These are phyloP conservation scores for Papilionanthe hybrid DNA, from an alignment of 116 monocot species.

Conservation along the genomic window DNA sequence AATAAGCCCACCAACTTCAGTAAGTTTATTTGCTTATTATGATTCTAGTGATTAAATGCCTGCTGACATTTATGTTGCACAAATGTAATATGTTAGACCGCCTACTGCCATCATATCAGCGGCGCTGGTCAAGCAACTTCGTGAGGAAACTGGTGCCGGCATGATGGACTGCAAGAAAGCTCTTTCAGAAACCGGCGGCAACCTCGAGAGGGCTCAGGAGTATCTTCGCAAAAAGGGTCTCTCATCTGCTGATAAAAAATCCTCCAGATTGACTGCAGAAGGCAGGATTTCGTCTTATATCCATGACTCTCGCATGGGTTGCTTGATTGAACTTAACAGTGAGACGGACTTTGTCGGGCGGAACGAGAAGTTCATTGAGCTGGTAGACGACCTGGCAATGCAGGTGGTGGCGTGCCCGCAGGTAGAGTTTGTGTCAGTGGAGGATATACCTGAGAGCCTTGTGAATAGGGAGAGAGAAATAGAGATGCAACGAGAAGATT, in stretches of 20 bases:
- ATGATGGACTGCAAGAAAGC: slow-evolving; percentile 99
- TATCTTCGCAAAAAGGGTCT: slow-evolving; percentile 94
- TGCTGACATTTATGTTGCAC: background rate
- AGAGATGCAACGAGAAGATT: slow-evolving; percentile 91
- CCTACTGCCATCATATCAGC: slow-evolving; percentile 61
- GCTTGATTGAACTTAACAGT: slow-evolving; percentile 78
- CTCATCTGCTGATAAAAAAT: slow-evolving; percentile 90
- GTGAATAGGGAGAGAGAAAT: slow-evolving; percentile 69
- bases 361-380: slow-evolving; percentile 80
- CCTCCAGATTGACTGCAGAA: slow-evolving; percentile 78
- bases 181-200: slow-evolving; percentile 62
- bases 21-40: too few species aligned
- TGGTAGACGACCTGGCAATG: slow-evolving; percentile 84
- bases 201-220: slow-evolving; percentile 85
- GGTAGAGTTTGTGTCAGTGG: slow-evolving; percentile 67
- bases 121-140: slow-evolving; percentile 81
- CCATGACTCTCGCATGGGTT: slow-evolving; percentile 83
- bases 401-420: slow-evolving; percentile 91
- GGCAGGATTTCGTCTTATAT: slow-evolving; percentile 77
- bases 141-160: slow-evolving; percentile 94
- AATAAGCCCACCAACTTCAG: background rate
- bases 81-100: slow-evolving; percentile 26
- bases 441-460: slow-evolving; percentile 65
- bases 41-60: background rate
- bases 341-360: slow-evolving; percentile 90